Evolutionary conservation across 805 yeast genomes (phyloP).

Genomic region (Komagataella populi): DNA sequence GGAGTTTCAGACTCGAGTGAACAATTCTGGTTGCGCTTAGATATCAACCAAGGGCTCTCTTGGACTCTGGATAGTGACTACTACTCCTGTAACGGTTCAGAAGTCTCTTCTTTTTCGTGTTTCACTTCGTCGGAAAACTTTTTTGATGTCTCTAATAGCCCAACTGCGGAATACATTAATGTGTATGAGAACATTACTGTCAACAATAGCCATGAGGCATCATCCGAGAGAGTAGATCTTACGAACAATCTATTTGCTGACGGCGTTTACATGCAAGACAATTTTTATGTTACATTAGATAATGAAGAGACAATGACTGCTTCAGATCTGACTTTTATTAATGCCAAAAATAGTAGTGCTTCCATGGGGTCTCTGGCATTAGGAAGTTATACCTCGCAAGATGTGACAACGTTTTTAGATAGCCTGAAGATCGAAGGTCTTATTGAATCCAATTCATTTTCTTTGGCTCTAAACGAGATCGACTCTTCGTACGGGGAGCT

Average conservation of each 20-base stretch:
- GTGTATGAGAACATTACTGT: neutral
- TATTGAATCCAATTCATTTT: slow-evolving; percentile 27
- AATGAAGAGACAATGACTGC: neutral
- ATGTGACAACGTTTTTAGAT: neutral
- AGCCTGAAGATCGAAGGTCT: neutral
- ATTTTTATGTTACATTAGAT: neutral
- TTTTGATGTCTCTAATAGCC: neutral
- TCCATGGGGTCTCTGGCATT: neutral
- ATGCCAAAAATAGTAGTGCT: neutral
- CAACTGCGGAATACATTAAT: neutral
- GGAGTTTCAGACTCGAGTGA: neutral
- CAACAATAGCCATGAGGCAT: neutral
- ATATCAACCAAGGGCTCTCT: neutral
- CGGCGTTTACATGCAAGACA: neutral
- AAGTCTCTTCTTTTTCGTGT: neutral
- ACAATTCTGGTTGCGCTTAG: neutral
- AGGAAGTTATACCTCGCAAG: neutral
- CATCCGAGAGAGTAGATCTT: neutral
- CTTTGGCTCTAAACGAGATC: slow-evolving; percentile 23
- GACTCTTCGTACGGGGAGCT: slow-evolving; percentile 19
- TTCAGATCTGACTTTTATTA: neutral
- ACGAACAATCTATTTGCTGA: neutral
- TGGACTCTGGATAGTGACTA: neutral
- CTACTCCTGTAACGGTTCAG: neutral
- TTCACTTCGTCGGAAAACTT: neutral